These are phyloP conservation scores for Fusarium sambucinum DNA, from an alignment of 2,329 filamentous ascomycete species.

Conservation along the genomic window DNA sequence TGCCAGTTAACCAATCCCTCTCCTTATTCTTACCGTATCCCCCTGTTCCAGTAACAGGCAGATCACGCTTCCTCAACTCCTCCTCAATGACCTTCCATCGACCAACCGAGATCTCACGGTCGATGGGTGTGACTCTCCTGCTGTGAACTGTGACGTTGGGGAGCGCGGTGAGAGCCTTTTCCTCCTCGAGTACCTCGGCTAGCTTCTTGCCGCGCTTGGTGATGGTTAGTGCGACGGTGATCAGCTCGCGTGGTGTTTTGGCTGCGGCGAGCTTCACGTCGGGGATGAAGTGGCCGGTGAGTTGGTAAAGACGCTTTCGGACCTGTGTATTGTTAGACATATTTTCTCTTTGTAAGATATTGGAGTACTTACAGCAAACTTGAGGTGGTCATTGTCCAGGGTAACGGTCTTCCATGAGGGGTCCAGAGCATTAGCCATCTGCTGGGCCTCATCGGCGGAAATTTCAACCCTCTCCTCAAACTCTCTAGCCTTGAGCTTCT, in stretches of 20 bases:
- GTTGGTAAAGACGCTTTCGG: slow-evolving; percentile 81
- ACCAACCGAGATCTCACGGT: slow-evolving; percentile 78
- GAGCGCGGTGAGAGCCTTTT: slow-evolving; percentile 61
- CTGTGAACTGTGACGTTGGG: slow-evolving; percentile 78
- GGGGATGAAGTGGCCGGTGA: slow-evolving; percentile 81
- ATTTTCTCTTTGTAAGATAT: not conserved
- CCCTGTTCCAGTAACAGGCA: slow-evolving; percentile 67
- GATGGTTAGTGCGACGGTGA: slow-evolving; percentile 65
- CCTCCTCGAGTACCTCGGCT: slow-evolving; percentile 66
- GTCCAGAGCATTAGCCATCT: slow-evolving; percentile 62
- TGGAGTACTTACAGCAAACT: slow-evolving; percentile 75
- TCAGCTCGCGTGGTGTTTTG: slow-evolving; percentile 65
- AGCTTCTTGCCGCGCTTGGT: slow-evolving; percentile 72
- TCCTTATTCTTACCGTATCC: slow-evolving; percentile 58
- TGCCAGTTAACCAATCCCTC: slow-evolving; percentile 58
- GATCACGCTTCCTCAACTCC: slow-evolving; percentile 71
- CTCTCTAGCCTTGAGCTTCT: slow-evolving; percentile 51
- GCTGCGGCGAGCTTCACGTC: slow-evolving; percentile 74
- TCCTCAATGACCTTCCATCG: slow-evolving; percentile 84
- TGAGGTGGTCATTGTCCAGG: slow-evolving; percentile 68
- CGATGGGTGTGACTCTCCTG: slow-evolving; percentile 74
- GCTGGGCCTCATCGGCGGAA: slow-evolving; percentile 56
- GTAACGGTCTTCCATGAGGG: slow-evolving; percentile 69
- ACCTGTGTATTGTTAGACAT: slow-evolving; percentile 65
- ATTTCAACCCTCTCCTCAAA: slow-evolving; percentile 44